Conservation (phyloP, 2,329 filamentous ascomycete genomes). For the Pseudogymnoascus sp. region DNA sequence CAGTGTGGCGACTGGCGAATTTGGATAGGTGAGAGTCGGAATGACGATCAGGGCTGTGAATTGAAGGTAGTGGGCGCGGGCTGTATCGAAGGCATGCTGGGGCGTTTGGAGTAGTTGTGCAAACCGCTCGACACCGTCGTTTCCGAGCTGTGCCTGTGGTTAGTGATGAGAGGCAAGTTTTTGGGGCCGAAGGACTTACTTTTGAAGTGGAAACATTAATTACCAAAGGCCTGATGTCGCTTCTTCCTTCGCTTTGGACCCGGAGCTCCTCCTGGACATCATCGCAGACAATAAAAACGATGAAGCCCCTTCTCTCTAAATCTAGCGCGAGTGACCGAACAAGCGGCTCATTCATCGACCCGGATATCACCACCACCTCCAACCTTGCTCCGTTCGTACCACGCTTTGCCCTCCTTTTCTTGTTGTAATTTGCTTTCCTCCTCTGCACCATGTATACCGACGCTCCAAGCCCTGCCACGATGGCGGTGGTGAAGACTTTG, state of each 20-base stretch:
- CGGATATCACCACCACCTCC: slow-evolving; percentile 82
- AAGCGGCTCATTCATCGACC: slow-evolving; percentile 76
- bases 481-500: slow-evolving; percentile 62
- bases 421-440: slow-evolving; percentile 49
- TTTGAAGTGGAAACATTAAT: slow-evolving; percentile 73
- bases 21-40: slow-evolving; percentile 71
- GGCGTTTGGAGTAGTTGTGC: slow-evolving; percentile 62
- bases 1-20: slow-evolving; percentile 77
- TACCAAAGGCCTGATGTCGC: slow-evolving; percentile 73
- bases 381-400: slow-evolving; percentile 75
- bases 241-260: slow-evolving; percentile 66
- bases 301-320: slow-evolving; percentile 82
- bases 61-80: slow-evolving; percentile 65
- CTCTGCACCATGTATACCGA: slow-evolving; percentile 39
- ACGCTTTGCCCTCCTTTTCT: slow-evolving; percentile 66
- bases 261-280: slow-evolving; percentile 77
- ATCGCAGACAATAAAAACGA: slow-evolving; percentile 83
- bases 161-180: background rate
- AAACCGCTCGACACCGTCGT: slow-evolving; percentile 63
- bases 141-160: slow-evolving; percentile 56
- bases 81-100: slow-evolving; percentile 67
- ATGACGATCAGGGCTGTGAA: slow-evolving; percentile 77
- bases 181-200: slow-evolving; percentile 14
- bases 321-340: slow-evolving; percentile 78
- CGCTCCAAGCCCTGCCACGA: slow-evolving; percentile 65